Percentiles rank a stretch among this genome's conserved stretches.
phyloP scores from a whole-genome alignment of 2,329 filamentous ascomycete species.

The Penicillium polonicum region DNA sequence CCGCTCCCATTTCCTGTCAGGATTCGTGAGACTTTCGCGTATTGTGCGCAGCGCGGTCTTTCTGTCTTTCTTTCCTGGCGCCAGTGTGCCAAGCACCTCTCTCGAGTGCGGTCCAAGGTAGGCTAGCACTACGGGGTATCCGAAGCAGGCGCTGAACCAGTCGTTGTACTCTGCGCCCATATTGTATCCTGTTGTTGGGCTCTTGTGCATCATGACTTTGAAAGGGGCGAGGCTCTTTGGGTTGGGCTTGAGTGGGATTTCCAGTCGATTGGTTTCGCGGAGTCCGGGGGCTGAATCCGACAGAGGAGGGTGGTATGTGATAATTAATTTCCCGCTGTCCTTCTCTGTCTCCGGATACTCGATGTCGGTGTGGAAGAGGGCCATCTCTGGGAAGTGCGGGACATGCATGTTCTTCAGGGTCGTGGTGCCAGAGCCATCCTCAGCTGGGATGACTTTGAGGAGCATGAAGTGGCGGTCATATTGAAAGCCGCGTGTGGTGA shows the following conservation, averaged over 20 bases:
- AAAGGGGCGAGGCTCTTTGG: conserved; percentile 48
- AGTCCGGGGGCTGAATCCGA: conserved; percentile 24
- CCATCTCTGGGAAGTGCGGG: conserved; percentile 56
- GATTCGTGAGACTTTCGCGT: not conserved
- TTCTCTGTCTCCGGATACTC: conserved; percentile 26
- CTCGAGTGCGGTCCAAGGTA: conserved; percentile 64
- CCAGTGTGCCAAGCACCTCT: conserved; percentile 61
- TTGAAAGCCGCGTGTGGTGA: conserved; percentile 62
- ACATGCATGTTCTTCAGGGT: conserved; percentile 60
- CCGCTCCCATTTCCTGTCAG: not conserved
- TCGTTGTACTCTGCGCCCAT: conserved; percentile 61
- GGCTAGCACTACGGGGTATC: conserved; percentile 59
- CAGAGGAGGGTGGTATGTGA: conserved; percentile 39
- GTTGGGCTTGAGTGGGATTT: conserved; percentile 59
- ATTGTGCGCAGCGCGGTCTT: not conserved
- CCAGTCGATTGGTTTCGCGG: conserved; percentile 37
- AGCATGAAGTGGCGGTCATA: conserved; percentile 73
- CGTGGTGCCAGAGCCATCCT: conserved; percentile 13
- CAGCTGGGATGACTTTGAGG: conserved; percentile 48
- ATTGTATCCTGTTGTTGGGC: conserved; percentile 58
- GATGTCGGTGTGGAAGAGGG: conserved; percentile 63
- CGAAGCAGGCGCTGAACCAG: conserved; percentile 69
- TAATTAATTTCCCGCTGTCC: conserved; percentile 37
- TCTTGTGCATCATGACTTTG: conserved; percentile 60
- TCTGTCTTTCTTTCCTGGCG: conserved; percentile 40